These are phyloP conservation scores for Sporisorium sorghi DNA, from an alignment of 1,284 basidiomycete species.

Conservation along the genomic window DNA sequence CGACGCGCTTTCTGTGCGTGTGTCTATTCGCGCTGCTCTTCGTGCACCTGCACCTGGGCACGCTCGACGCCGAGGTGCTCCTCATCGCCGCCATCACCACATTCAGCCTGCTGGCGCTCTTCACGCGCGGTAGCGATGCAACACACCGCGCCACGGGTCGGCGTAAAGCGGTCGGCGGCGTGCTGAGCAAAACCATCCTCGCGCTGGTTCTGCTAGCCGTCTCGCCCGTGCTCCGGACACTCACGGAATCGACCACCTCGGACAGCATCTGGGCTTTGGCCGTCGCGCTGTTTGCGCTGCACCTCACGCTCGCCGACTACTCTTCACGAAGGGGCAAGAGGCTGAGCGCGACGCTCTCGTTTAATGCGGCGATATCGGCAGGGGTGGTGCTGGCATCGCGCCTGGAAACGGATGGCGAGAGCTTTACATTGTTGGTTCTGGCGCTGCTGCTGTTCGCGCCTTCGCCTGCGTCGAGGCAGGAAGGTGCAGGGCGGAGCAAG, in stretches of 20 bases:
- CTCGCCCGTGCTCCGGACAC: conserved; percentile 87
- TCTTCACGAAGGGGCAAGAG: conserved; percentile 36
- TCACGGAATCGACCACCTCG: conserved; percentile 92
- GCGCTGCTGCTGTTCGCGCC: conserved; percentile 72
- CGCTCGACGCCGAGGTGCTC: conserved; percentile 23
- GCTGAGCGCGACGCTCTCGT: conserved; percentile 77
- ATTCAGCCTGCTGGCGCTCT: not conserved
- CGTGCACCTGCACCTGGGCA: conserved; percentile 43
- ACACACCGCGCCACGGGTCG: not conserved
- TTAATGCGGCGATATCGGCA: conserved; percentile 93
- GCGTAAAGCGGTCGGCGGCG: conserved; percentile 4
- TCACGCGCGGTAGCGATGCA: not conserved
- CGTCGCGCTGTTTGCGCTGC: conserved; percentile 76
- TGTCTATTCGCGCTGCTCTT: conserved; percentile 54
- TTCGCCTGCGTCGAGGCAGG: not conserved
- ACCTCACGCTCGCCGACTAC: conserved; percentile 79
- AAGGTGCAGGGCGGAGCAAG: not conserved
- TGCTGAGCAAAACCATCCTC: conserved; percentile 73
- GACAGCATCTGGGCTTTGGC: conserved; percentile 97
- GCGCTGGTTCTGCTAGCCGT: conserved; percentile 88
- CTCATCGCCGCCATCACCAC: not conserved
- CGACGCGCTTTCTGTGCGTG: conserved; percentile 45
- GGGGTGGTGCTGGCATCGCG: conserved; percentile 94
- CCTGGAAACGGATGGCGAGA: conserved; percentile 82
- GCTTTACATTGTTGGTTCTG: conserved; percentile 89